Conservation (phyloP, 75 land plant species). For the Sequoiadendron giganteum region DNA sequence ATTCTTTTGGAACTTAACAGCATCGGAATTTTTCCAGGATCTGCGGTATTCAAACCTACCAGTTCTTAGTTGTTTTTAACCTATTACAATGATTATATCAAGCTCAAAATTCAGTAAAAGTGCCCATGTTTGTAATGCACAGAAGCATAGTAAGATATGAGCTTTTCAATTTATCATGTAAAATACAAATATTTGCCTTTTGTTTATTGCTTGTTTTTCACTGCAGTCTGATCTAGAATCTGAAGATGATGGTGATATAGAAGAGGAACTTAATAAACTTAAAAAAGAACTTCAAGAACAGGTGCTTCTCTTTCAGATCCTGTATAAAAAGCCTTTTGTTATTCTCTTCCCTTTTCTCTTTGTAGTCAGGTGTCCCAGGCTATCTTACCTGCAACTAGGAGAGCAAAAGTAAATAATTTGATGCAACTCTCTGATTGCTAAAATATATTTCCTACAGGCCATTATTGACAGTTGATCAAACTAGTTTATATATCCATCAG, state of each 20-base stretch:
- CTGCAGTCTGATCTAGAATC: conserved; percentile 50
- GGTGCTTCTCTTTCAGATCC: conserved; percentile 25
- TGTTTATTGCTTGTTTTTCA: conserved; percentile 6
- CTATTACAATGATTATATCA: background rate
- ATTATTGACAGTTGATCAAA: background rate
- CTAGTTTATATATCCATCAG: background rate
- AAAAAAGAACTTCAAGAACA: conserved; percentile 42
- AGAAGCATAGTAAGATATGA: background rate
- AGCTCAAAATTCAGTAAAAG: background rate
- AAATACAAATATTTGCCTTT: background rate
- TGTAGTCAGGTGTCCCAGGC: too few relatives aligned
- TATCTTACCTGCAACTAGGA: too few relatives aligned
- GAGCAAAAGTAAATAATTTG: too few relatives aligned
- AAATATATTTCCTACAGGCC: background rate
- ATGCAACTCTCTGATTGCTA: too few relatives aligned
- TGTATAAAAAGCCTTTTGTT: background rate
- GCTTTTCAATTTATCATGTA: background rate
- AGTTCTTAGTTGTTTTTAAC: background rate
- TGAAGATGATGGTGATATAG: conserved; percentile 59
- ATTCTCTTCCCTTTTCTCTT: background rate
- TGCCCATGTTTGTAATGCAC: background rate
- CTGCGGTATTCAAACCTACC: conserved; percentile 23
- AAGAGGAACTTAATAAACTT: conserved; percentile 38
- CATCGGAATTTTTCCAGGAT: conserved; percentile 66
- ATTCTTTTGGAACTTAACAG: conserved; percentile 70